Evolutionary conservation across 1,139 yeast genomes (phyloP), one percentile per base, ranked within the genome.

Genomic region (Arxiozyma bovina): DNA sequence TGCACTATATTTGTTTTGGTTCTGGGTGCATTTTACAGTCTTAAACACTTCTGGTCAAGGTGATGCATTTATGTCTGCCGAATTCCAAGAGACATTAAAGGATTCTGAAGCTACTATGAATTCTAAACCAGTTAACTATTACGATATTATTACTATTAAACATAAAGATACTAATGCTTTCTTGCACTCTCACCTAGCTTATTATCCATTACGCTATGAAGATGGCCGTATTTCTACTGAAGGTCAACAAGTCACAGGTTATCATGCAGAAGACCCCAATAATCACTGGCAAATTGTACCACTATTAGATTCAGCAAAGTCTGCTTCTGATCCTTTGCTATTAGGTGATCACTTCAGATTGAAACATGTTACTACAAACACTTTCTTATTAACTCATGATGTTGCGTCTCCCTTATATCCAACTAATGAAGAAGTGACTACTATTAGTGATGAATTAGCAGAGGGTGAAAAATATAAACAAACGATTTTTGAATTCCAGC

Each of bases 211-310:
- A 64, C 83, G 97, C 68, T 93, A 93, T 69, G 97, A 89, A 54
- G 98, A 93, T 69, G 99, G 99, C 15, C 84, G 99, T 73, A 77
- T 93, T 53, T 91, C 98, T 1, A 90, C 98, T 12, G 87, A 88
- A 69, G 93, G 96, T 55, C 99, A 93, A 73, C 96, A 89, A 72
- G 96, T 93, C 40, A 90, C 97, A 7, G 88, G 89, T 61, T 81
- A 82, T 54, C 63, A 70, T 17, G 74, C 71, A 50, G 74, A 72
- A 18, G 96, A 89, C 63, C 63, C 69, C 30, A 87, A 87, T 71
- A 88, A 87, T 68, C 80, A 85, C 58, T 93, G 99, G 99, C 85
- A 88, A 73, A 81, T 93, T 53, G 63, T 89, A 47, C 98, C 99
- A 20, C 78, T 76, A 5, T 69, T 68, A 1, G 80, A 77, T 25